Percentiles rank a stretch among this genome's conserved stretches.
Conservation (phyloP, 768 basidiomycete species). For the Mycena pura region DNA sequence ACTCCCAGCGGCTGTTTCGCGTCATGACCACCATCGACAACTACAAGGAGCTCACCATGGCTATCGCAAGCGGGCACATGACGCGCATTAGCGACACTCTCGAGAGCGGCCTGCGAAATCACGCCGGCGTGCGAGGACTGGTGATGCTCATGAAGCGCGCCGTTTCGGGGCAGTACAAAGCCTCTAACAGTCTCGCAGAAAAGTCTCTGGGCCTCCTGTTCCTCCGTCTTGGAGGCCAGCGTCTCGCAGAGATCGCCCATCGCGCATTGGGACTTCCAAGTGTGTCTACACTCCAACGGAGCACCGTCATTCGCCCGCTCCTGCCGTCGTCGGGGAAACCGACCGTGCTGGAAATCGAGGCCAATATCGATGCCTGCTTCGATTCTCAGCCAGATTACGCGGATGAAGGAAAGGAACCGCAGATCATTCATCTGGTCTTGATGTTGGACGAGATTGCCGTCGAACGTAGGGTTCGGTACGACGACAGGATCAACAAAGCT, state of each 20-base stretch:
- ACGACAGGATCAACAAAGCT: constrained; percentile 5
- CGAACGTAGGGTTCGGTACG: not conserved
- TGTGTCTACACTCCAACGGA: not conserved
- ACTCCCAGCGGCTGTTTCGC: not conserved
- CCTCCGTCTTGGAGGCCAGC: not conserved
- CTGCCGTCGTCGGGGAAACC: not conserved
- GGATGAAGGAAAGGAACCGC: not conserved
- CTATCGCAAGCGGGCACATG: not conserved
- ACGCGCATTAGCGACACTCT: not conserved
- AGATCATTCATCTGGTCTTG: not conserved
- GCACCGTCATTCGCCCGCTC: not conserved
- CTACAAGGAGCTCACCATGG: not conserved
- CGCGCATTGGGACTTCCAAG: not conserved
- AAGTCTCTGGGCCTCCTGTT: not conserved
- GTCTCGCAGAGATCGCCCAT: not conserved
- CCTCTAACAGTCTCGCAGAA: not conserved
- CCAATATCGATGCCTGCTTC: not conserved
- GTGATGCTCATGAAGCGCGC: not conserved
- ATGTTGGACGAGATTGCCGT: constrained; percentile 10
- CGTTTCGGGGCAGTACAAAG: not conserved
- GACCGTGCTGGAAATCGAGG: not conserved
- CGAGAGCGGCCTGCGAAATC: not conserved
- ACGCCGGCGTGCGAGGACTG: not conserved
- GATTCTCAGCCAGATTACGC: not conserved
- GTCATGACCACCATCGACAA: not conserved